Percentiles rank a stretch among this genome's conserved stretches.
Conservation (phyloP, 495 filamentous ascomycete genomes). For the Cenococcum geophilum region DNA sequence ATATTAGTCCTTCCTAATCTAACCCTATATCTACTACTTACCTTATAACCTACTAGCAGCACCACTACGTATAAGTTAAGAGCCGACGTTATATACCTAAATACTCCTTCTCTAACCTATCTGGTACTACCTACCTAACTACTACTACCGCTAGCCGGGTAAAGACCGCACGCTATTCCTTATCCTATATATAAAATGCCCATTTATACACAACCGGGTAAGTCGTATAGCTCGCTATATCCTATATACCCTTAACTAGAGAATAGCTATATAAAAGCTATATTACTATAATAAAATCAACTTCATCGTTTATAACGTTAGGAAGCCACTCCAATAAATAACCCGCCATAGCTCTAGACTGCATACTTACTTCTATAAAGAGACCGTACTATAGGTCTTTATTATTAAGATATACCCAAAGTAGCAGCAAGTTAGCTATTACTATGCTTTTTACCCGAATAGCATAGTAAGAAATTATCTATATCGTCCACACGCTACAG, state of each 20-base stretch:
- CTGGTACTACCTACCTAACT: background rate
- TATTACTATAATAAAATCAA: background rate
- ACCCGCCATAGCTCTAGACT: background rate
- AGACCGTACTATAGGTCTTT: background rate
- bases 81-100: background rate
- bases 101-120: background rate
- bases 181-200: conserved; percentile 7
- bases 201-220: conserved; percentile 3
- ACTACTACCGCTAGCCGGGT: background rate
- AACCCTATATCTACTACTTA: too few relatives aligned
- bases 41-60: too few relatives aligned
- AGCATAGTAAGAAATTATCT: background rate
- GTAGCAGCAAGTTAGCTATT: conserved; percentile 1
- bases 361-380: background rate
- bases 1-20: too few relatives aligned
- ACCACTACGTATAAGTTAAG: background rate
- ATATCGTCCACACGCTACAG: conserved; percentile 5
- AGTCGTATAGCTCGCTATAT: background rate
- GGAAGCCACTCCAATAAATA: conserved; percentile 5
- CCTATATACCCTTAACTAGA: background rate
- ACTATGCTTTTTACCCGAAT: background rate
- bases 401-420: conserved; percentile 11
- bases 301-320: conserved; percentile 3
- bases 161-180: background rate
- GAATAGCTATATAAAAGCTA: background rate